These are phyloP conservation scores for Phylloporus sp. DNA, from an alignment of 768 basidiomycete genomes.

Conservation along the genomic window DNA sequence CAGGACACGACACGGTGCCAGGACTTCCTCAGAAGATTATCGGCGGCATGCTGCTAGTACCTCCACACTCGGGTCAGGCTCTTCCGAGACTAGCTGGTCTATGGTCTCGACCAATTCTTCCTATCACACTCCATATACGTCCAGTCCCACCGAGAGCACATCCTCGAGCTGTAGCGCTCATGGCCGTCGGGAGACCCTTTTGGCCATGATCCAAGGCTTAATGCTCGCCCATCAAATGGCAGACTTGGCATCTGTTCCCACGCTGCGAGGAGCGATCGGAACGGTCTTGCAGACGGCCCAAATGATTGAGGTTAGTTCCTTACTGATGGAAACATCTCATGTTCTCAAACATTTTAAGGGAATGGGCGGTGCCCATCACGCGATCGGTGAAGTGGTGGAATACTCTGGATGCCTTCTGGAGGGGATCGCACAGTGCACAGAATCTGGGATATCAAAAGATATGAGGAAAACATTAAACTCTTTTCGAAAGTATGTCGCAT, in stretches of 20 bases:
- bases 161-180: constrained; percentile 2
- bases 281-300: constrained; percentile 7
- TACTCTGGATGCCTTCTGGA: constrained; percentile 13
- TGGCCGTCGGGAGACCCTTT: neutral
- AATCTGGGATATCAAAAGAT: neutral
- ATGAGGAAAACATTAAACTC: constrained; percentile 2
- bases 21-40: neutral
- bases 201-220: constrained; percentile 4
- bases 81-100: neutral
- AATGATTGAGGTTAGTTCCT: constrained; percentile 4
- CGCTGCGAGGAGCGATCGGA: constrained; percentile 9
- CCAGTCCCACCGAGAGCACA: neutral
- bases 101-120: neutral
- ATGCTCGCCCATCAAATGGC: constrained; percentile 3
- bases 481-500: constrained; percentile 6
- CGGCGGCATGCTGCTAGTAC: neutral
- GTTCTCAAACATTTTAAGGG: constrained; percentile 3
- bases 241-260: constrained; percentile 1
- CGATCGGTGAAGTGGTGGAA: constrained; percentile 12
- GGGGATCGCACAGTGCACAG: constrained; percentile 1
- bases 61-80: neutral
- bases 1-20: neutral
- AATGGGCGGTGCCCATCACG: constrained; percentile 13
- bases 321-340: neutral
- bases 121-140: neutral